These are phyloP conservation scores for Tetrastigma voinierianum DNA, from an alignment of 164 flowering plant genomes.

Conservation along the genomic window DNA sequence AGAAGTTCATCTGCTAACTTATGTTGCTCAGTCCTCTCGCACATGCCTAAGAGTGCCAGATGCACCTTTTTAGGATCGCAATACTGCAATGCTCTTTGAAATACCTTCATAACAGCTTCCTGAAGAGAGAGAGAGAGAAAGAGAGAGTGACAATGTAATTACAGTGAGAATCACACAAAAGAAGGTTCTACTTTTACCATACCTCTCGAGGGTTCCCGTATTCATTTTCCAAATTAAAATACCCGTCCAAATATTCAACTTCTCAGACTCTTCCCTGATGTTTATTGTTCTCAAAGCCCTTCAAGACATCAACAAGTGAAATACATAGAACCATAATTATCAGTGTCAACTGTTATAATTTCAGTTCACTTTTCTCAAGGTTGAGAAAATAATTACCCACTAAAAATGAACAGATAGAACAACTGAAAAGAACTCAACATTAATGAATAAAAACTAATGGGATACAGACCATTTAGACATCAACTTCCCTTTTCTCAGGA, in stretches of 20 bases:
- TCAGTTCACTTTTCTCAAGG: too few species aligned
- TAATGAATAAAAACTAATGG: too few species aligned
- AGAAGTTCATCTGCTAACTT: slow-evolving; percentile 72
- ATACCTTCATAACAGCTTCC: slow-evolving; percentile 77
- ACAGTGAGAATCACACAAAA: neutral
- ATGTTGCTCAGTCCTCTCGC: slow-evolving; percentile 71
- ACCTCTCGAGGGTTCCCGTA: slow-evolving; percentile 90
- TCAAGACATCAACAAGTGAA: slow-evolving; percentile 11
- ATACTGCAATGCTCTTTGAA: slow-evolving; percentile 80
- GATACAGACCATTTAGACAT: too few species aligned
- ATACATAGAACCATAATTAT: too few species aligned
- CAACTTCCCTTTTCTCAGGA: too few species aligned
- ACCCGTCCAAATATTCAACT: slow-evolving; percentile 86
- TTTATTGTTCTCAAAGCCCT: slow-evolving; percentile 93
- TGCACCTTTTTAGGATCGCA: slow-evolving; percentile 82
- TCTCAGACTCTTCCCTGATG: slow-evolving; percentile 81
- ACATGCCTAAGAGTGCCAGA: slow-evolving; percentile 65
- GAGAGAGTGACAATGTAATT: neutral
- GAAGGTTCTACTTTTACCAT: neutral
- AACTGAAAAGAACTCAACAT: neutral
- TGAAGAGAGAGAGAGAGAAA: slow-evolving; percentile 22
- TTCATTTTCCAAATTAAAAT: slow-evolving; percentile 81
- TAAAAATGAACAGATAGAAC: neutral
- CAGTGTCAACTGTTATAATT: too few species aligned
- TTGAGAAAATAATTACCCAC: too few species aligned